phyloP scores from a whole-genome alignment of 257 asterid species.

The Nicotiana undulata region DNA sequence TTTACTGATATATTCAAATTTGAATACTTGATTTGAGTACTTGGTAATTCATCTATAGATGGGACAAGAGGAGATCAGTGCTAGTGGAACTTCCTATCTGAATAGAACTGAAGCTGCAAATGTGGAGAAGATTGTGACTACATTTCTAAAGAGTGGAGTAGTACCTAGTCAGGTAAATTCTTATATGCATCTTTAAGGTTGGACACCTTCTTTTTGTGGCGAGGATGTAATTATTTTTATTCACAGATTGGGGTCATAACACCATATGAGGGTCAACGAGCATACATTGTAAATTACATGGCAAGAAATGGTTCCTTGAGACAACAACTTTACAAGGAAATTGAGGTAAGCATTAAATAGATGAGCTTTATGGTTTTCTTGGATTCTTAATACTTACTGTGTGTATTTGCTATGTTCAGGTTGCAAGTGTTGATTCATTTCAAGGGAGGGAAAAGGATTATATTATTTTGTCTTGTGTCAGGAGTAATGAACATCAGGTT shows the following conservation, averaged over 20 bases:
- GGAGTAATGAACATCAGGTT: slow-evolving; percentile 99
- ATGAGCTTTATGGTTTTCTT: neutral
- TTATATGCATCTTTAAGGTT: neutral
- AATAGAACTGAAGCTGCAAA: slow-evolving; percentile 98
- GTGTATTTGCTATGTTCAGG: slow-evolving; percentile 38
- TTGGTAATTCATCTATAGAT: slow-evolving; percentile 40
- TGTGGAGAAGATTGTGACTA: slow-evolving; percentile 95
- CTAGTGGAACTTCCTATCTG: slow-evolving; percentile 94
- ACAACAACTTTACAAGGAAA: slow-evolving; percentile 97
- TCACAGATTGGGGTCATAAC: slow-evolving; percentile 93
- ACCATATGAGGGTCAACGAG: slow-evolving; percentile 99
- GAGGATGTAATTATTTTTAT: neutral
- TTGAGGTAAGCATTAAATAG: slow-evolving; percentile 50
- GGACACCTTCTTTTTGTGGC: neutral
- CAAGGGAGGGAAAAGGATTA: slow-evolving; percentile 99
- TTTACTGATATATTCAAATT: neutral
- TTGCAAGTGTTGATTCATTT: slow-evolving; percentile 98
- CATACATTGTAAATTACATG: slow-evolving; percentile 96
- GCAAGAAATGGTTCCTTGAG: slow-evolving; percentile 92
- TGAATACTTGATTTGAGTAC: neutral
- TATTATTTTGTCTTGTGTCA: slow-evolving; percentile 90
- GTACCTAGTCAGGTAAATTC: slow-evolving; percentile 82
- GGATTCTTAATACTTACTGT: neutral
- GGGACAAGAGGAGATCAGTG: slow-evolving; percentile 99
- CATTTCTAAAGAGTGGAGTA: slow-evolving; percentile 95